Percentiles rank a stretch among this genome's conserved stretches.
phyloP scores from a whole-genome alignment of 805 yeast genomes.

The Candida sithepensis region DNA sequence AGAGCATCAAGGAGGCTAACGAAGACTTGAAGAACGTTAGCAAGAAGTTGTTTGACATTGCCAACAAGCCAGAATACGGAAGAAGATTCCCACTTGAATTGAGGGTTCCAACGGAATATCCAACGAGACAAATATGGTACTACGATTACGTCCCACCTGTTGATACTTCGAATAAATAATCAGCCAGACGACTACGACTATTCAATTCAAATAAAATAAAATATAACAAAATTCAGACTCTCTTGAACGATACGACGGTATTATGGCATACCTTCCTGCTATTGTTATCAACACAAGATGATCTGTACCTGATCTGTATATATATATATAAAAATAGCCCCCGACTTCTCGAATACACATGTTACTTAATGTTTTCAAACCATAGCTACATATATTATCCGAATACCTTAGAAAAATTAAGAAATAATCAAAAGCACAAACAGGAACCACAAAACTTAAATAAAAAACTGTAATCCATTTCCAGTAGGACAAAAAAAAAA shows the following conservation, averaged over 20 bases:
- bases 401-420: too few relatives aligned
- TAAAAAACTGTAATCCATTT: neutral
- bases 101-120: slow-evolving; percentile 86
- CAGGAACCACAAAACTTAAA: too few relatives aligned
- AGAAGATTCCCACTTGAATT: slow-evolving; percentile 78
- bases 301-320: neutral
- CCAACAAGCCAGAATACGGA: slow-evolving; percentile 52
- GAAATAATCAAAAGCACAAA: too few relatives aligned
- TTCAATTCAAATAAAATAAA: neutral
- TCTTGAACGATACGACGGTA: too few relatives aligned
- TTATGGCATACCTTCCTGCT: too few relatives aligned
- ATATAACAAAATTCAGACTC: neutral
- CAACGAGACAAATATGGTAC: slow-evolving; percentile 80
- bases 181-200: too few relatives aligned
- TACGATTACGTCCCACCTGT: slow-evolving; percentile 40
- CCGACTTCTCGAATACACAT: neutral
- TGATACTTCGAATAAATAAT: neutral
- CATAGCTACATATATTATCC: too few relatives aligned
- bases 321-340: slow-evolving; percentile 1
- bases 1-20: slow-evolving; percentile 67
- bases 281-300: too few relatives aligned
- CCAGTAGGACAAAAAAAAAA: too few relatives aligned
- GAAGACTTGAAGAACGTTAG: slow-evolving; percentile 52
- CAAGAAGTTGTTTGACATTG: slow-evolving; percentile 56
- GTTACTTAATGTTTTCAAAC: neutral